Conservation (phyloP, 176 grass and related monocot species). For the Triticum dicoccoides region DNA sequence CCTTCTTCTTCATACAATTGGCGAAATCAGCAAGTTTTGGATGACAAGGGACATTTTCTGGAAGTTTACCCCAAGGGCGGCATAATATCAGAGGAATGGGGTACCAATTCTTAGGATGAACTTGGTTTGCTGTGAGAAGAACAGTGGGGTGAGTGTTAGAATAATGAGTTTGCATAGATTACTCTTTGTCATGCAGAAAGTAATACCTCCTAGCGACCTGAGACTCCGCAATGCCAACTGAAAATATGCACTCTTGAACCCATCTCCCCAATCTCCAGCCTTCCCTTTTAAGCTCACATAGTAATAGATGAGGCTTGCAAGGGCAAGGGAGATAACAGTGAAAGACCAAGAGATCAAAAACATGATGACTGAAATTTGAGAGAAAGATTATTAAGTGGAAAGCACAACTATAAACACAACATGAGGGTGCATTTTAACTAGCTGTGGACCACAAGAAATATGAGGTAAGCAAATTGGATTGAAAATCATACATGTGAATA, state of each 20-base stretch:
- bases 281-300: slow-evolving; percentile 98
- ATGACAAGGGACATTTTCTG: slow-evolving; percentile 95
- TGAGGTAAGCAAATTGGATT: slow-evolving; percentile 1
- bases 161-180: not conserved
- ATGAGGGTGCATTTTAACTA: not conserved
- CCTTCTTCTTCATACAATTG: slow-evolving; percentile 99
- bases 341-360: slow-evolving; percentile 97
- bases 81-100: slow-evolving; percentile 97
- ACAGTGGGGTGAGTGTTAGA: slow-evolving; percentile 22
- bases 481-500: slow-evolving; percentile 14
- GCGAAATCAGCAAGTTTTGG: slow-evolving; percentile 99
- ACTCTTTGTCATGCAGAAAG: slow-evolving; percentile 24
- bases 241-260: slow-evolving; percentile 99
- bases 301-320: slow-evolving; percentile 98
- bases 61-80: slow-evolving; percentile 98
- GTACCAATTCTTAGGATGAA: slow-evolving; percentile 99
- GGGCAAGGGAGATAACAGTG: slow-evolving; percentile 87
- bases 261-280: slow-evolving; percentile 97
- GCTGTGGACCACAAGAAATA: not conserved
- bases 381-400: slow-evolving; percentile 20
- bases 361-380: slow-evolving; percentile 86
- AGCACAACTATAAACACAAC: slow-evolving; percentile 7
- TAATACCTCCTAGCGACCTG: slow-evolving; percentile 88
- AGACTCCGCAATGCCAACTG: slow-evolving; percentile 89
- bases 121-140: slow-evolving; percentile 75